phyloP scores from a whole-genome alignment of 805 yeast species.

The Jamesozyma piceae region DNA sequence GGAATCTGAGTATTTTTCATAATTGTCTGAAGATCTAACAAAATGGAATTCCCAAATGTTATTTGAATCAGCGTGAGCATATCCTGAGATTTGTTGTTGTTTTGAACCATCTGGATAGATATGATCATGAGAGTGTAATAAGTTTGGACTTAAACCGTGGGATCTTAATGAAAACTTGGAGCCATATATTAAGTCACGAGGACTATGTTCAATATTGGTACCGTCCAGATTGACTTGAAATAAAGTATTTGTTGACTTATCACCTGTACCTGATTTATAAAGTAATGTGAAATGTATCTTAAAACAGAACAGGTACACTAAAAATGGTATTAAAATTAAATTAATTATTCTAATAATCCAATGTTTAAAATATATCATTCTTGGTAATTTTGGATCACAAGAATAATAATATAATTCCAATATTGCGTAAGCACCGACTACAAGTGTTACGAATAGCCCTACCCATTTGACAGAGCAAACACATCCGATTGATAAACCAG shows the following conservation, averaged over 20 bases:
- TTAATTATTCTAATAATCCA: slow-evolving; percentile 63
- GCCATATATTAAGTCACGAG: slow-evolving; percentile 57
- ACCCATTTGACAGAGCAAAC: slow-evolving; percentile 85
- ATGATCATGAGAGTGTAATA: slow-evolving; percentile 69
- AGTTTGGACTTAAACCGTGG: slow-evolving; percentile 66
- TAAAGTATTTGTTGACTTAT: slow-evolving; percentile 79
- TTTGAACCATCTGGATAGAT: slow-evolving; percentile 65
- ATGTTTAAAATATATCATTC: slow-evolving; percentile 41
- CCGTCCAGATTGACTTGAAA: slow-evolving; percentile 80
- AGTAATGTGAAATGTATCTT: slow-evolving; percentile 71
- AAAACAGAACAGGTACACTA: slow-evolving; percentile 64
- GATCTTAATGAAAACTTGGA: slow-evolving; percentile 40
- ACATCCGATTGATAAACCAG: slow-evolving; percentile 69
- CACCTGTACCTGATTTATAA: slow-evolving; percentile 83
- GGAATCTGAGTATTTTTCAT: slow-evolving; percentile 23
- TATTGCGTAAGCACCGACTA: slow-evolving; percentile 51
- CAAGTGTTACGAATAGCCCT: slow-evolving; percentile 56
- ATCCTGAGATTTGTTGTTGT: slow-evolving; percentile 74
- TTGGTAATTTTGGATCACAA: slow-evolving; percentile 25
- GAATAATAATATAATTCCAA: slow-evolving; percentile 43
- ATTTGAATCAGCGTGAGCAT: slow-evolving; percentile 64
- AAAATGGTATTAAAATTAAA: slow-evolving; percentile 62
- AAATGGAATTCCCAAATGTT: slow-evolving; percentile 59
- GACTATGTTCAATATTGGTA: slow-evolving; percentile 54
- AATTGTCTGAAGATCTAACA: slow-evolving; percentile 30